phyloP scores from a whole-genome alignment of 225 moss, liverwort and hornwort species.

The Pleurozium schreberi region DNA sequence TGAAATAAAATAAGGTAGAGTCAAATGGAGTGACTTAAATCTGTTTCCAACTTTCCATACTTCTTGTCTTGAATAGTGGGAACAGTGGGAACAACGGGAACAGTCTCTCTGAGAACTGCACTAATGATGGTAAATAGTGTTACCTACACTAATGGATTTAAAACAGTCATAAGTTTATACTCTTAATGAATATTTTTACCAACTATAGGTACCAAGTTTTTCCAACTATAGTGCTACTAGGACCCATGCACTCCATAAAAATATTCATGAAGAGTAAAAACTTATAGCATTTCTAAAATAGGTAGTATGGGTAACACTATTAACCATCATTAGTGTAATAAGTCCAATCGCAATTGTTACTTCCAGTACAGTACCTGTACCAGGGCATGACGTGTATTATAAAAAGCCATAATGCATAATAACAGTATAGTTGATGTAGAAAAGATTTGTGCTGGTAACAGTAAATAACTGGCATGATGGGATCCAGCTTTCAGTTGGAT shows the following conservation, averaged over 20 bases:
- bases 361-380: background rate
- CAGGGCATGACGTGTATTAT: background rate
- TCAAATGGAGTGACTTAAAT: background rate
- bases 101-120: background rate
- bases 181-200: too few species aligned
- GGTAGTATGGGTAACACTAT: too few species aligned
- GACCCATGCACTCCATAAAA: too few species aligned
- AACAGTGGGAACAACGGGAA: background rate
- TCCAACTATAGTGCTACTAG: too few species aligned
- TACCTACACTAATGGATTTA: too few species aligned
- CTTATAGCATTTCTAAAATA: too few species aligned
- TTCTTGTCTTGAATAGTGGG: background rate
- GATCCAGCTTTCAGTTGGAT: background rate
- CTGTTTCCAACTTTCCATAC: background rate
- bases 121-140: too few species aligned
- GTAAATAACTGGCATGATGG: background rate
- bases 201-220: too few species aligned
- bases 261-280: too few species aligned
- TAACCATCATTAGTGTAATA: too few species aligned
- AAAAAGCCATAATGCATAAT: background rate
- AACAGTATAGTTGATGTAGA: background rate
- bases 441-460: background rate
- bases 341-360: background rate
- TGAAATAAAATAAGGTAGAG: too few species aligned
- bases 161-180: too few species aligned